Conservation (phyloP, 164 flowering plant genomes). For the Hamamelis virginiana region DNA sequence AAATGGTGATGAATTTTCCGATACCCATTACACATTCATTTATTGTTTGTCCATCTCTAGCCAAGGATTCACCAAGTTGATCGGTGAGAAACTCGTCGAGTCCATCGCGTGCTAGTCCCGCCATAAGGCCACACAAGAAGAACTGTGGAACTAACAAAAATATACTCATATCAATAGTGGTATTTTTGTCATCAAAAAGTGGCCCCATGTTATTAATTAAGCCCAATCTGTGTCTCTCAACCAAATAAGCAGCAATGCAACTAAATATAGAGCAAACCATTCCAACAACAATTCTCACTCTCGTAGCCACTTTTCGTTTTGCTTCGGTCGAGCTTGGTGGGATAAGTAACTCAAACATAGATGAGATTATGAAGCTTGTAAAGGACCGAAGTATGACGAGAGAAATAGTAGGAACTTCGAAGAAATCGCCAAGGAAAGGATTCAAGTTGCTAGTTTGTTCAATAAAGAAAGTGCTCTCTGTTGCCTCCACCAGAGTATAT, state of each 20-base stretch:
- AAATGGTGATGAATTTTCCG: conserved; percentile 18
- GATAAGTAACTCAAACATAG: too few species aligned
- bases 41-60: conserved; percentile 3
- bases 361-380: neutral
- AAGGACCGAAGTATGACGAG: neutral
- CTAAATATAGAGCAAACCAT: conserved; percentile 24
- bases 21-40: conserved; percentile 18
- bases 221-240: conserved; percentile 17
- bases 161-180: conserved; percentile 17
- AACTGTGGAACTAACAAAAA: conserved; percentile 29
- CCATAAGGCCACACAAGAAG: conserved; percentile 8
- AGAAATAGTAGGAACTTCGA: neutral
- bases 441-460: conserved; percentile 26
- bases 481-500: conserved; percentile 20
- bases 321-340: too few species aligned
- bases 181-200: conserved; percentile 9
- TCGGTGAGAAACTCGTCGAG: neutral
- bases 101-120: neutral
- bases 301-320: neutral
- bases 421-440: too few species aligned
- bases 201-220: conserved; percentile 6
- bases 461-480: conserved; percentile 26
- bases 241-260: conserved; percentile 17
- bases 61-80: neutral
- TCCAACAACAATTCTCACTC: conserved; percentile 18